A percentile compares a stretch with the other conserved stretches of the same genome.
phyloP scores from a whole-genome alignment of 495 filamentous ascomycete genomes.

The Rusavskia elegans region DNA sequence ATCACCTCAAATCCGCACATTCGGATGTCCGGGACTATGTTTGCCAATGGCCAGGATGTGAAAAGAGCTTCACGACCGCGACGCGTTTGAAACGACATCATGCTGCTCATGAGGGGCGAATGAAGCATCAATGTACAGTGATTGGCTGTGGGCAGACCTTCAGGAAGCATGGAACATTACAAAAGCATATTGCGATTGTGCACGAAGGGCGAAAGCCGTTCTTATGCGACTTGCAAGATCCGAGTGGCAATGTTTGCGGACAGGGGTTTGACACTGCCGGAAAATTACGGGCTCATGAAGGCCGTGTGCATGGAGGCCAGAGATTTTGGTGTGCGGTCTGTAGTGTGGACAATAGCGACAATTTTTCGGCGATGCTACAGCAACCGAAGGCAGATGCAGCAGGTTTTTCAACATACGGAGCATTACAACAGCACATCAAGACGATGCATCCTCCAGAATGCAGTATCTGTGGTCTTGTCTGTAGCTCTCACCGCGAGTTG shows the following conservation, averaged over 20 bases:
- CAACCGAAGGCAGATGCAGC: conserved; percentile 10
- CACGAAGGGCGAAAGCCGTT: conserved; percentile 58
- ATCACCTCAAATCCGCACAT: conserved; percentile 73
- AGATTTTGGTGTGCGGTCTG: conserved; percentile 64
- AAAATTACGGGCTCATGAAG: conserved; percentile 54
- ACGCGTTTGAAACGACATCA: conserved; percentile 56
- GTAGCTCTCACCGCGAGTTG: conserved; percentile 41
- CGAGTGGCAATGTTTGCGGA: conserved; percentile 42
- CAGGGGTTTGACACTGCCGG: conserved; percentile 55
- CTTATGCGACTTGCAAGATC: conserved; percentile 37
- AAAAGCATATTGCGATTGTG: conserved; percentile 57
- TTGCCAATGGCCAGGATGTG: conserved; percentile 56
- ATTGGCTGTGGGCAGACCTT: conserved; percentile 67
- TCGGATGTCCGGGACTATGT: conserved; percentile 51
- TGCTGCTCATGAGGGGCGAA: conserved; percentile 48
- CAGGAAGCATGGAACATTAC: conserved; percentile 74
- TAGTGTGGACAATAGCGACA: conserved; percentile 1
- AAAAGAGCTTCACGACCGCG: conserved; percentile 62
- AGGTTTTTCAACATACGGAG: conserved; percentile 54
- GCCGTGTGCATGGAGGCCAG: conserved; percentile 47
- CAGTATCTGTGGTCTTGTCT: conserved; percentile 49
- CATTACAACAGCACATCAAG: conserved; percentile 56
- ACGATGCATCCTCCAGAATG: conserved; percentile 61
- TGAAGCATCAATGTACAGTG: conserved; percentile 55
- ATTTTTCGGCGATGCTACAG: not conserved